phyloP scores from a whole-genome alignment of 495 filamentous ascomycete species.

The Aspergillus haitiensis region DNA sequence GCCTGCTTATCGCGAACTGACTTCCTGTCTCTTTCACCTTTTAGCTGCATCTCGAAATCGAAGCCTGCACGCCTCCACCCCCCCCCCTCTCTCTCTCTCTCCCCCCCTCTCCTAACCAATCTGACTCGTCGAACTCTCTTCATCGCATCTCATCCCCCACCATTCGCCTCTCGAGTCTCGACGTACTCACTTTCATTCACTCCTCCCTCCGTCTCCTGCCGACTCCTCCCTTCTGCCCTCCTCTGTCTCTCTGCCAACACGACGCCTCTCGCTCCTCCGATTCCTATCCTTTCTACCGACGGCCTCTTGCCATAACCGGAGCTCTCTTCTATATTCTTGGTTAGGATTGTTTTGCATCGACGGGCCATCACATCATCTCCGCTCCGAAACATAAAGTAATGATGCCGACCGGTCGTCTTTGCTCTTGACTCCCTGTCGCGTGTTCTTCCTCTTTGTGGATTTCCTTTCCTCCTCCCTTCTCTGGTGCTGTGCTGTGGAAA shows the following conservation, averaged over 20 bases:
- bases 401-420: slow-evolving; percentile 37
- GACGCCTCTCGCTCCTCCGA: slow-evolving; percentile 10
- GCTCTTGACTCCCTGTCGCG: slow-evolving; percentile 31
- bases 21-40: slow-evolving; percentile 18
- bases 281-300: slow-evolving; percentile 6
- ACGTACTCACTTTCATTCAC: background rate
- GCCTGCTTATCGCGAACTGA: slow-evolving; percentile 27
- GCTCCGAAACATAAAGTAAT: slow-evolving; percentile 26
- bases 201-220: slow-evolving; percentile 17
- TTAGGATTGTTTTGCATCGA: background rate
- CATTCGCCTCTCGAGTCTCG: background rate
- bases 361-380: slow-evolving; percentile 1
- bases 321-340: background rate
- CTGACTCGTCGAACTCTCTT: slow-evolving; percentile 1
- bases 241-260: slow-evolving; percentile 20
- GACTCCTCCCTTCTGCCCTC: slow-evolving; percentile 15
- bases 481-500: slow-evolving; percentile 11
- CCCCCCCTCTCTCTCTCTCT: slow-evolving; percentile 7
- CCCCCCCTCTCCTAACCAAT: slow-evolving; percentile 1
- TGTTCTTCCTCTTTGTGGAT: slow-evolving; percentile 21
- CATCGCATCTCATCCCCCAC: slow-evolving; percentile 3
- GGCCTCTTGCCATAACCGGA: slow-evolving; percentile 5
- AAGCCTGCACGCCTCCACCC: background rate
- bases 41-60: slow-evolving; percentile 5
- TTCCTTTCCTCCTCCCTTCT: slow-evolving; percentile 20